Evolutionary conservation across 2,329 filamentous ascomycete species (phyloP), one percentile per base, ranked within the genome.

Genomic region (Fusarium sp.): DNA sequence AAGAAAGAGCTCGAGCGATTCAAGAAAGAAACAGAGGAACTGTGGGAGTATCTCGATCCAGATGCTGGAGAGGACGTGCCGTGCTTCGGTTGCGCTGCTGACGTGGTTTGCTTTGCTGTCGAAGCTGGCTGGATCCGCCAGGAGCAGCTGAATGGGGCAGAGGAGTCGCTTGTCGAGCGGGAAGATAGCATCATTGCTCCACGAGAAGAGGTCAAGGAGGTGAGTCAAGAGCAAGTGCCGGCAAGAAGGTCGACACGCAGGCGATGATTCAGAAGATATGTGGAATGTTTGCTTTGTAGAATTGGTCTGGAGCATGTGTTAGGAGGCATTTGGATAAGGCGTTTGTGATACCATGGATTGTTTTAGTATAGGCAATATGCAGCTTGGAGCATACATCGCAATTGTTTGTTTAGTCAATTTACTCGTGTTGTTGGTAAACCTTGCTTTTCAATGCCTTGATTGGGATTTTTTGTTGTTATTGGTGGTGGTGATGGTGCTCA

Each of bases 111-210:
- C 51, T 89, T 88, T 71, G 85, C 85, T 6, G 80, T 88, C 13
- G 87, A 89, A 76, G 81, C 85, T 2, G 86, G 86, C 8, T 89
- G 87, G 87, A 78, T 89, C 45, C 81, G 80, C 2, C 82, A 85
- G 70, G 81, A 81, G 19, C 86, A 89, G 76, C 74, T 89, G 42
- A 76, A 81, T 25, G 84, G 80, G 6, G 69, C 72, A 4, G 77
- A 75, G 14, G 73, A 74, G 14, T 81, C 79, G 13, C 65, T 81
- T 37, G 37, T 81, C 13, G 79, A 81, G 49, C 72, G 77, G 31
- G 81, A 82, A 65, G 80, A 82, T 25, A 83, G 81, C 70, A 83
- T 83, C 65, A 80, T 83, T 34, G 49, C 77, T 19, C 64, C 74
- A 18, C 73, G 74, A 26, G 76, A 77, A 12, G 78, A 78, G 21